Evolutionary conservation across 2,329 filamentous ascomycete genomes (phyloP), one percentile per base, ranked within the genome.

Genomic region (Epichloe sibirici): DNA sequence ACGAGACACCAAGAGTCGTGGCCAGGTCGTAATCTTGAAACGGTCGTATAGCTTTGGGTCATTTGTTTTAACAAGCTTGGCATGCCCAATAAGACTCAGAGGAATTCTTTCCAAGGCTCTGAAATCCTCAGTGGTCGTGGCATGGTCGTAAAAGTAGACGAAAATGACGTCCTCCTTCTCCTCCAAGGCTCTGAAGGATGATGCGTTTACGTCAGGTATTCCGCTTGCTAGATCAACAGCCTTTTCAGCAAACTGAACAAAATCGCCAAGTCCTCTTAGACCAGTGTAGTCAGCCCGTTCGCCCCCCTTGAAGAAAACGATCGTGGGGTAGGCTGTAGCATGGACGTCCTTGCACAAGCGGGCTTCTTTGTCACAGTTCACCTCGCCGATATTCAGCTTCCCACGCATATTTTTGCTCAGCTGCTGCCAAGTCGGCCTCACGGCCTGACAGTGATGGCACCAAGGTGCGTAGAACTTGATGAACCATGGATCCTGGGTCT

Each of bases 381-480:
- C 91, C 67, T 97, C 90, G 55, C 91, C 93, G 62, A 98, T 77
- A 64, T 97, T 96, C 54, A 98, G 80, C 58, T 81, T 83, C 44
- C 86, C 87, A 68, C 90, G 82, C 88, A 96, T 93, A 63, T 91
- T 88, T 65, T 90, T 90, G 45, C 87, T 87, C 69, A 98, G 81
- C 62, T 91, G 86, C 56, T 82, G 75, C 93, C 93, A 98, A 57
- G 83, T 90, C 3, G 93, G 87, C 38, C 86, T 88, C 77, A 98
- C 82, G 39, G 88, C 88, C 70, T 95, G 88, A 69, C 94, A 98
- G 70, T 98, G 93, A 60, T 84, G 82, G 68, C 93, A 98, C 93
- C 91, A 97, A 5, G 93, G 94, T 17, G 89, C 90, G 66, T 96
- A 97, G 67, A 98, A 97, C 69, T 98, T 98, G 75, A 98, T 83